Conservation (phyloP, 371 early-diverging fungal genomes). For the Ordospora pajunii region DNA sequence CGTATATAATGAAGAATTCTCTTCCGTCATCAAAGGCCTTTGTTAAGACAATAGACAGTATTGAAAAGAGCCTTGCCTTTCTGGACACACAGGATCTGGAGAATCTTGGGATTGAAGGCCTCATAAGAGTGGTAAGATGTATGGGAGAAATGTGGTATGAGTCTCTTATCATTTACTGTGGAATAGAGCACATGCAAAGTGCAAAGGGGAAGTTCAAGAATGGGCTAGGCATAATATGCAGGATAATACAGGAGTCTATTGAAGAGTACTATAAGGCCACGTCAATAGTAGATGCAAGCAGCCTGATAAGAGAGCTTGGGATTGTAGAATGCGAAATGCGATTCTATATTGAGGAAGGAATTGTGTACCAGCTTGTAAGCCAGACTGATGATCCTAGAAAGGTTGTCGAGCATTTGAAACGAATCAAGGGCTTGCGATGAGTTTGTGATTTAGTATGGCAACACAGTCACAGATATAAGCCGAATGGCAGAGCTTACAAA, state of each 20-base stretch:
- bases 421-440: not conserved
- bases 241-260: not conserved
- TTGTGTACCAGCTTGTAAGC: constrained; percentile 30
- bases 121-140: constrained; percentile 19
- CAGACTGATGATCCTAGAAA: not conserved
- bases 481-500: too few species aligned
- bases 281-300: not conserved
- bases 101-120: not conserved
- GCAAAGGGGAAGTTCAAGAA: not conserved
- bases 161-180: constrained; percentile 15
- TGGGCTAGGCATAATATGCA: not conserved
- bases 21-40: constrained; percentile 18
- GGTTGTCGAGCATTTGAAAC: constrained; percentile 12
- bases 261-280: constrained; percentile 16
- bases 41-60: not conserved
- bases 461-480: too few species aligned
- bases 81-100: not conserved
- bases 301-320: not conserved
- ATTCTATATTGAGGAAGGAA: constrained; percentile 14
- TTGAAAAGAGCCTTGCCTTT: constrained; percentile 15
- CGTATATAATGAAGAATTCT: not conserved
- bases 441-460: not conserved
- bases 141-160: constrained; percentile 10
- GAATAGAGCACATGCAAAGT: not conserved
- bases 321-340: not conserved